Conservation (phyloP, 2,329 filamentous ascomycete species). For the Claviceps sp. region DNA sequence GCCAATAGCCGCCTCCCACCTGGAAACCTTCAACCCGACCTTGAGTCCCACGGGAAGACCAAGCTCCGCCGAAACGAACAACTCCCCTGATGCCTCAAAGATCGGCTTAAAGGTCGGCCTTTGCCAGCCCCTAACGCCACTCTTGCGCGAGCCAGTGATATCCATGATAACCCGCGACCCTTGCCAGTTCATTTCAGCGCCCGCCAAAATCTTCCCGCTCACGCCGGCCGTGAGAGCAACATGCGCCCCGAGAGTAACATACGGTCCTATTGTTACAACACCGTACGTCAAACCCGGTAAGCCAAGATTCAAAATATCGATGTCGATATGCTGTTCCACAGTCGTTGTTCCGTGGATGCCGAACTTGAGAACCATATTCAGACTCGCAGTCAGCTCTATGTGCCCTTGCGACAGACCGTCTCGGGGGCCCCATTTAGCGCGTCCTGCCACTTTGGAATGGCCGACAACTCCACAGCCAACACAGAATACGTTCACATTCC, state of each 20-base stretch:
- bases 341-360: constrained; percentile 17
- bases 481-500: neutral
- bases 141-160: constrained; percentile 8
- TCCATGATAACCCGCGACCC: constrained; percentile 8
- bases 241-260: constrained; percentile 11
- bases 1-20: constrained; percentile 11
- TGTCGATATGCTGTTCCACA: constrained; percentile 9
- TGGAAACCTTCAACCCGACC: constrained; percentile 11
- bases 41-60: constrained; percentile 17
- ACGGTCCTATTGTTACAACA: constrained; percentile 15
- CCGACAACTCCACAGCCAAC: constrained; percentile 3
- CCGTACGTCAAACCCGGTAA: constrained; percentile 15
- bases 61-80: constrained; percentile 13
- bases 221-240: constrained; percentile 12
- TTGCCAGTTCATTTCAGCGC: constrained; percentile 14
- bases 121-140: too few species aligned
- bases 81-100: constrained; percentile 15
- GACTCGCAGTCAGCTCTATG: constrained; percentile 1
- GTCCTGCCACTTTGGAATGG: neutral
- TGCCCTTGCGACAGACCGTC: constrained; percentile 12
- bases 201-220: constrained; percentile 15
- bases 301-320: constrained; percentile 11
- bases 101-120: constrained; percentile 16
- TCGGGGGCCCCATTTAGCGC: constrained; percentile 1
- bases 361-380: constrained; percentile 7